Base-by-base conservation (phyloP, 257 asterid species). In the Solanum lycopersicoides region DNA sequence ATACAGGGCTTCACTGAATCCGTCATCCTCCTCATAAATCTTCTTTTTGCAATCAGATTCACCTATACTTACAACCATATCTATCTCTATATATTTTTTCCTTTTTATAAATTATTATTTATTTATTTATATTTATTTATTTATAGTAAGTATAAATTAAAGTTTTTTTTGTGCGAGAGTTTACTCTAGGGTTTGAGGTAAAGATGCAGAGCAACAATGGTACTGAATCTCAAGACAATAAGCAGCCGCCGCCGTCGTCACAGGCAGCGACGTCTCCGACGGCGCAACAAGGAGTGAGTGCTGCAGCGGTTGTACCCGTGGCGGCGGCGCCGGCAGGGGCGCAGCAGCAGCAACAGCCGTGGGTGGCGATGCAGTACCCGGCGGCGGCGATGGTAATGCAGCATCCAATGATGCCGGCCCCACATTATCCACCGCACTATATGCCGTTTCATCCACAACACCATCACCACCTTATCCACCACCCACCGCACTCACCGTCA, bases 391-490 rank as follows among this genome's bases (percentile, higher is more conserved):
- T 85, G 87, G 83, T 85, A 85, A 85, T 85, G 87, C 87, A 85
- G 87, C 87, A 85, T 16, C 87, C 79, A 56, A 68, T 85, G 68
- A 85, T 85, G 68, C 87, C 87, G 65, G 32, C 87, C 21, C 87
- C 83, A 30, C 87, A 73, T 71, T 85, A 85, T 25, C 37, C 83
- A 10, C 83, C 87, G 2, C 87, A 86, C 15, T 86, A 86, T 16
- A 86, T 86, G 87, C 83, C 87, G 71, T 86, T 44, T 44, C 86
- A 87, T 45, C 89, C 84, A 14, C 45, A 35, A 12, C 65, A 53
- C 9, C 93, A 86, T 84, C 96, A 89, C 75, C 92, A 84, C 83
- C 91, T 80, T 16, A 37, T 35, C 71, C 76, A 50, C 86, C 91
- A 85, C 23, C 92, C 87, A 16, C 90, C 44, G 20, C 90, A 88